phyloP scores from a whole-genome alignment of 2,329 filamentous ascomycete species.

The Claviceps quebecensis region DNA sequence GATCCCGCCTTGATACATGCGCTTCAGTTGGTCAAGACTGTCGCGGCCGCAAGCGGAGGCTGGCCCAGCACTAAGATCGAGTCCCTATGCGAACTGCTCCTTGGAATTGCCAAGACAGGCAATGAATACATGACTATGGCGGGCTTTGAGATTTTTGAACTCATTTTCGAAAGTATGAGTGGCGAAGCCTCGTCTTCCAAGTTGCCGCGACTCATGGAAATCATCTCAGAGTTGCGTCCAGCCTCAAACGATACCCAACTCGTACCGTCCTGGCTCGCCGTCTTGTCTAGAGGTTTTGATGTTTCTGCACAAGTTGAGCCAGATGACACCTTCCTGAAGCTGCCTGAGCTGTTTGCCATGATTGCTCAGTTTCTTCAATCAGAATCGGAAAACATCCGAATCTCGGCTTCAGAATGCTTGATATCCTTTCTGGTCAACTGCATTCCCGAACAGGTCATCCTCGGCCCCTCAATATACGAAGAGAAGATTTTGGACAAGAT shows the following conservation, averaged over 20 bases:
- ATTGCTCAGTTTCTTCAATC: slow-evolving; percentile 73
- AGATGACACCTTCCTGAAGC: slow-evolving; percentile 80
- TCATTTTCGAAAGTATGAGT: slow-evolving; percentile 85
- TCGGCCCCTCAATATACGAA: slow-evolving; percentile 84
- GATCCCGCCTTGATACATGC: slow-evolving; percentile 84
- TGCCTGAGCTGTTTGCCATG: slow-evolving; percentile 72
- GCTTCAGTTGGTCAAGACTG: slow-evolving; percentile 79
- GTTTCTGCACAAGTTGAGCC: slow-evolving; percentile 79
- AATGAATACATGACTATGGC: slow-evolving; percentile 96
- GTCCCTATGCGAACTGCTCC: slow-evolving; percentile 71
- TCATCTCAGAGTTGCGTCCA: slow-evolving; percentile 82
- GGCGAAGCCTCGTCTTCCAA: slow-evolving; percentile 81
- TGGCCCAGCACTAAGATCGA: slow-evolving; percentile 98
- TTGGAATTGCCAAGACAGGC: slow-evolving; percentile 76
- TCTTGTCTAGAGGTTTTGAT: slow-evolving; percentile 86
- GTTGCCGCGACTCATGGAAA: slow-evolving; percentile 74
- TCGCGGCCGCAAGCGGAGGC: slow-evolving; percentile 74
- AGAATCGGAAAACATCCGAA: slow-evolving; percentile 79
- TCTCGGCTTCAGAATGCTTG: slow-evolving; percentile 88
- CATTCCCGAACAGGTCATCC: slow-evolving; percentile 65
- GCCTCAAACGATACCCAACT: slow-evolving; percentile 89
- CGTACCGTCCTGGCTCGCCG: slow-evolving; percentile 90
- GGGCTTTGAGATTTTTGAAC: slow-evolving; percentile 92
- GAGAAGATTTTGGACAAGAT: slow-evolving; percentile 80
- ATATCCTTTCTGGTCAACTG: slow-evolving; percentile 89